Conservation (phyloP, 148 eudicot genomes). For the Arctostaphylos glauca region DNA sequence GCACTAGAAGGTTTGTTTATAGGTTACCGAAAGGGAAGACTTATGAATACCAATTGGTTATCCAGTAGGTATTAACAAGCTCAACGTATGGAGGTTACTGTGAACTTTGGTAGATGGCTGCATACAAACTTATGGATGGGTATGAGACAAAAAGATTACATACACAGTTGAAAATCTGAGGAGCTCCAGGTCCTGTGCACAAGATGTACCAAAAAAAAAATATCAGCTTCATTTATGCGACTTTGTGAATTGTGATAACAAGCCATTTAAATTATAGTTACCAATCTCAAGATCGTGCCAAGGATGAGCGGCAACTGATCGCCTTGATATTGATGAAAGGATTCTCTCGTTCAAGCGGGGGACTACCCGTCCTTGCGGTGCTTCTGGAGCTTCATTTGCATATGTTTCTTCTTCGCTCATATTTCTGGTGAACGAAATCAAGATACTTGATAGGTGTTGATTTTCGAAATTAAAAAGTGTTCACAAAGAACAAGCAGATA, state of each 20-base stretch:
- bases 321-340: slow-evolving; percentile 67
- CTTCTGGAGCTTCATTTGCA: slow-evolving; percentile 3
- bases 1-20: background rate
- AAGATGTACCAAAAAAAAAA: background rate
- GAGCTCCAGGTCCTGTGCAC: slow-evolving; percentile 20
- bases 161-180: slow-evolving; percentile 20
- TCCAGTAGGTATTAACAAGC: background rate
- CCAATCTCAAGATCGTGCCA: slow-evolving; percentile 95
- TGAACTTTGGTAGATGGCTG: background rate
- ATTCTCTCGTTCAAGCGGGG: slow-evolving; percentile 73
- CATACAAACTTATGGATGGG: background rate
- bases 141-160: background rate
- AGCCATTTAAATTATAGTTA: slow-evolving; percentile 8
- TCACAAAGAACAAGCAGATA: background rate
- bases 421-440: slow-evolving; percentile 11
- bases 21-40: background rate
- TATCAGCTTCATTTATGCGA: background rate
- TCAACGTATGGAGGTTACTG: background rate
- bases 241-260: too few species aligned
- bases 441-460: background rate
- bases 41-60: background rate
- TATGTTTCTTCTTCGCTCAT: slow-evolving; percentile 18
- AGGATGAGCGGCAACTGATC: slow-evolving; percentile 86
- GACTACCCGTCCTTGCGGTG: slow-evolving; percentile 6
- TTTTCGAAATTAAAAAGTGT: background rate